Evolutionary conservation across 768 basidiomycete genomes (phyloP), one percentile per base, ranked within the genome.

Genomic region (Hericium rajendrae): DNA sequence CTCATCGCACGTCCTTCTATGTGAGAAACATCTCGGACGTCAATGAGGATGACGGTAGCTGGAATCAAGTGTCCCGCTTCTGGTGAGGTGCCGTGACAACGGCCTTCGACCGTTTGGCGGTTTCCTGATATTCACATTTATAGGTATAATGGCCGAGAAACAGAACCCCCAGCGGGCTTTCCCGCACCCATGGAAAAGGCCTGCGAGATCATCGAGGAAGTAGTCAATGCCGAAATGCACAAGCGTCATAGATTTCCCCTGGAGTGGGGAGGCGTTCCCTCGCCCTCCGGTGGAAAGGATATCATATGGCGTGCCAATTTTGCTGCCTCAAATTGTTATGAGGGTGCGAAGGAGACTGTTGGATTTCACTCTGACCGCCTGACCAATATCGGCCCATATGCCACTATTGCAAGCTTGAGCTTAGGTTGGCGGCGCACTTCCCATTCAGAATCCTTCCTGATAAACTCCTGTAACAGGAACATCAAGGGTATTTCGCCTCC

Each of bases 321-420:
- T 22, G 90, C 90, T 3, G 90, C 89, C 1, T 82, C 89, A 2
- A 92, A 92, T 63, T 86, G 89, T 62, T 92, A 92, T 59, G 80
- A 85, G 66, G 89, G 89, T n/a, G 77, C 79, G 39, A 84, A 85
- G 65, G 89, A 91, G 68, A 82, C 83, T 52, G 90, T 92, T 3
- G 90, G 91, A 0, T 84, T 80, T 65, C 91, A 92, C 67, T 84
- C 89, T 4, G 90, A 92, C 68, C 86, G 87, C 55, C 69, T 89
- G 55, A 89, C 89, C 0, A 85, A 86, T 70, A 74, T 92, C 6
- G 91, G 90, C 10, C 90, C 90, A 13, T 90, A 85, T 69, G 84
- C 88, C 5, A 91, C 90, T 0, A 92, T 92, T 62, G 90, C 90
- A 10, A 91, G 89, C 11, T 69, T 92, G 51, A 91, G 88, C 67